phyloP scores from a whole-genome alignment of 2,329 filamentous ascomycete species.

The Ophiostoma pallidulum region DNA sequence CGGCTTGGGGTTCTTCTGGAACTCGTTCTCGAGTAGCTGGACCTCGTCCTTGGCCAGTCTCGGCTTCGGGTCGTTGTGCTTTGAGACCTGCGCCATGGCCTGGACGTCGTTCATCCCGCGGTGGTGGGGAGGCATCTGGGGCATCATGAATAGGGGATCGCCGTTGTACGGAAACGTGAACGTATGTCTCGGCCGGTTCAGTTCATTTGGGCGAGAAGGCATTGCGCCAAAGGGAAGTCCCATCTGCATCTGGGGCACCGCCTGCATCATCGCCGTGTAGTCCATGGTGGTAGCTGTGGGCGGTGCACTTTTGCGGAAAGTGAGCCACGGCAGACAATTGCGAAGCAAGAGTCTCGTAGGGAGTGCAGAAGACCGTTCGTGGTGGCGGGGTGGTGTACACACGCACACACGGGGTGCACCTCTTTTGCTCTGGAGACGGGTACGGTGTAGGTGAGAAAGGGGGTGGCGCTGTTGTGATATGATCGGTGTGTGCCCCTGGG shows the following conservation, averaged over 20 bases:
- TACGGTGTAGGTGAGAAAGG: no score
- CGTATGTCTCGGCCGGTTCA: neutral
- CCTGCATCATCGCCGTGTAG: slow-evolving; percentile 13
- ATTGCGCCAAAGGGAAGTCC: slow-evolving; percentile 1
- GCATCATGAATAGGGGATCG: slow-evolving; percentile 8
- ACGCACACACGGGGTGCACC: neutral
- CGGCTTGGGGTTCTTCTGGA: slow-evolving; percentile 55
- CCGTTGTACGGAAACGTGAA: slow-evolving; percentile 12
- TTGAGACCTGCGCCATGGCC: slow-evolving; percentile 10
- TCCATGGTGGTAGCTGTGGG: slow-evolving; percentile 7
- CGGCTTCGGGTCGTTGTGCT: slow-evolving; percentile 38
- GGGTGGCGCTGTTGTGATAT: no score
- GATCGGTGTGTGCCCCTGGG: no score
- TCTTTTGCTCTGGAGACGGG: no score
- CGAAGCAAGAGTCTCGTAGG: no score
- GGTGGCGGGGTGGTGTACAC: slow-evolving; percentile 3
- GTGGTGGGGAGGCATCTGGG: slow-evolving; percentile 14
- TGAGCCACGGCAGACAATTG: neutral
- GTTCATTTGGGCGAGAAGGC: neutral
- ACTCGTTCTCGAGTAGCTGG: slow-evolving; percentile 50
- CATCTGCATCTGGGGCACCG: slow-evolving; percentile 9
- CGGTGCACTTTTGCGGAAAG: neutral
- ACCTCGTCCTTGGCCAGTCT: slow-evolving; percentile 50
- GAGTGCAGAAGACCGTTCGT: neutral
- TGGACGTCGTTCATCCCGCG: slow-evolving; percentile 18